Evolutionary conservation across 768 basidiomycete species (phyloP).

Genomic region (Suillus alpinus): DNA sequence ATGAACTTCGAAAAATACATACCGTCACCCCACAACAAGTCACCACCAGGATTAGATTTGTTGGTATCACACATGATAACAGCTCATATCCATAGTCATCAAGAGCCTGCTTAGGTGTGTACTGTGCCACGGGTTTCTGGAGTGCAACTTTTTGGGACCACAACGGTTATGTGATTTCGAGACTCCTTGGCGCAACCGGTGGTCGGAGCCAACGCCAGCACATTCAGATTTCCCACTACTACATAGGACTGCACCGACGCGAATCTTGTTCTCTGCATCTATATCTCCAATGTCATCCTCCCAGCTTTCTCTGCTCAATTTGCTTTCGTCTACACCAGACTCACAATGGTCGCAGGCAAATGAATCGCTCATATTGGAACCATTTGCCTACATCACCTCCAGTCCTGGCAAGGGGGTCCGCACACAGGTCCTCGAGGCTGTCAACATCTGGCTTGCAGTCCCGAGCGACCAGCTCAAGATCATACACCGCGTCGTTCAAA

Average conservation of each 20-base stretch:
- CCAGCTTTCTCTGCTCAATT: background rate
- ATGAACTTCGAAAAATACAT: background rate
- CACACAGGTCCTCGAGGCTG: slow-evolving; percentile 81
- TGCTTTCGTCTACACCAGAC: background rate
- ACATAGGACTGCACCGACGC: background rate
- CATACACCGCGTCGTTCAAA: slow-evolving; percentile 81
- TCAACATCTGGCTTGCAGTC: slow-evolving; percentile 90
- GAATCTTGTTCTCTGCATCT: background rate
- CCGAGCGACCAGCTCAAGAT: slow-evolving; percentile 65
- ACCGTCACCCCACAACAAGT: background rate
- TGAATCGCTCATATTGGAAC: slow-evolving; percentile 62
- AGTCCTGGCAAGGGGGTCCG: slow-evolving; percentile 94
- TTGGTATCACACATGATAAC: background rate
- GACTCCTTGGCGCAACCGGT: background rate
- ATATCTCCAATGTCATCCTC: background rate
- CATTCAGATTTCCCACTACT: background rate
- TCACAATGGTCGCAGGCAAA: slow-evolving; percentile 34
- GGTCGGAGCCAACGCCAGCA: background rate
- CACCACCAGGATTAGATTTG: background rate
- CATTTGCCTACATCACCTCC: slow-evolving; percentile 78
- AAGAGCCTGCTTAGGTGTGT: background rate
- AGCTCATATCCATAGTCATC: background rate
- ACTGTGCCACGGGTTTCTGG: background rate
- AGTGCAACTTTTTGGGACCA: background rate
- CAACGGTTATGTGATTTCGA: background rate